A percentile compares a stretch with the other conserved stretches of the same genome.
Evolutionary conservation across 352 stramenopile genomes (phyloP).

Genomic region (Phytopythium kandeliae): DNA sequence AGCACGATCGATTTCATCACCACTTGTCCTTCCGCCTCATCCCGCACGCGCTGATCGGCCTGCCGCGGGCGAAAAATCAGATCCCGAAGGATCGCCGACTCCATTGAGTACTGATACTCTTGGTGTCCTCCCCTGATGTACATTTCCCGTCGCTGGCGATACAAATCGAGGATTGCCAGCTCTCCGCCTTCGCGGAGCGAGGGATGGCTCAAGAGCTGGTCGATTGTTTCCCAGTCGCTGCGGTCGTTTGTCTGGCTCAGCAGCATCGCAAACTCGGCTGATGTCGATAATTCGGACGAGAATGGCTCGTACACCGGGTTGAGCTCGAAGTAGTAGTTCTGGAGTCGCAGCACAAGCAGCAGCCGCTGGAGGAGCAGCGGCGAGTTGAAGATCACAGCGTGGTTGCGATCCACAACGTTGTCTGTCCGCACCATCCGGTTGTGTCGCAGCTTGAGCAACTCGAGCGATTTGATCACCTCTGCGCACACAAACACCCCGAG

Average conservation of each 20-base stretch:
- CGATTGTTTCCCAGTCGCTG: conserved; percentile 71
- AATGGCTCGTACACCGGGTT: conserved; percentile 81
- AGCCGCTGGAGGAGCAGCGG: conserved; percentile 68
- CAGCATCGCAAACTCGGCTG: conserved; percentile 75
- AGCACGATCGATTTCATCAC: conserved; percentile 93
- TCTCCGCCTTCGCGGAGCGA: conserved; percentile 40
- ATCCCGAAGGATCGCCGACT: conserved; percentile 63
- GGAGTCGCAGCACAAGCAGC: conserved; percentile 65
- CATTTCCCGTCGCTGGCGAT: conserved; percentile 14
- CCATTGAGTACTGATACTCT: conserved; percentile 46
- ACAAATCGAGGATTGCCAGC: conserved; percentile 43
- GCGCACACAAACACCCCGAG: conserved; percentile 3
- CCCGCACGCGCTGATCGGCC: conserved; percentile 40
- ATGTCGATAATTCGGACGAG: conserved; percentile 74
- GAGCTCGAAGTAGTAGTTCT: conserved; percentile 84
- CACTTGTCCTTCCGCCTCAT: conserved; percentile 71
- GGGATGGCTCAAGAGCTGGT: conserved; percentile 48
- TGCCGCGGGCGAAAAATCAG: conserved; percentile 67
- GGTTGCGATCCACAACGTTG: conserved; percentile 91
- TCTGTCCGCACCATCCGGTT: conserved; percentile 72
- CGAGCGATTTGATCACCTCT: conserved; percentile 93
- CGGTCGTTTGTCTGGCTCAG: conserved; percentile 68
- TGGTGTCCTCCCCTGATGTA: conserved; percentile 10
- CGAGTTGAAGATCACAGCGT: conserved; percentile 89
- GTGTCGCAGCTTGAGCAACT: conserved; percentile 85